phyloP scores from a whole-genome alignment of 176 grass and related monocot genomes.

The Miscanthus lutarioriparius region DNA sequence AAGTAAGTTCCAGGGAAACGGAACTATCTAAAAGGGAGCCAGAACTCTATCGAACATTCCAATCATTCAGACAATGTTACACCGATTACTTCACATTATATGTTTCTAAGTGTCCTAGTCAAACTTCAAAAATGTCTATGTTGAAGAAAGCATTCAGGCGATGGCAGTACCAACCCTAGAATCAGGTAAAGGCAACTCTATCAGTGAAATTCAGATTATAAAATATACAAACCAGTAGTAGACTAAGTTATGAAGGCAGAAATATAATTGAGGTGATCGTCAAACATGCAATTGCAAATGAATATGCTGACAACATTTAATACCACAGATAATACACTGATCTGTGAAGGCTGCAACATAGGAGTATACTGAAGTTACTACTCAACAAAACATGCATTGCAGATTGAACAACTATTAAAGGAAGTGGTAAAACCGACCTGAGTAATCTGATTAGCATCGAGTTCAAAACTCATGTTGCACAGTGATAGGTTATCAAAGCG shows the following conservation, averaged over 20 bases:
- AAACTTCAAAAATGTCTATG: background rate
- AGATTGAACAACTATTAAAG: background rate
- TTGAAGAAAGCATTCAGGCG: background rate
- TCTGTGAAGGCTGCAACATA: conserved; percentile 8
- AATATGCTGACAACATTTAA: conserved; percentile 13
- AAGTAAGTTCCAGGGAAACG: background rate
- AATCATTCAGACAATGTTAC: background rate
- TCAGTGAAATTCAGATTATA: background rate
- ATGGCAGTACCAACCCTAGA: background rate
- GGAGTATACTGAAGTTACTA: conserved; percentile 12
- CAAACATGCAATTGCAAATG: conserved; percentile 33
- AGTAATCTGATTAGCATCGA: conserved; percentile 48
- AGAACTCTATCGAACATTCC: background rate
- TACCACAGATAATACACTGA: conserved; percentile 3
- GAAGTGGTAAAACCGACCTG: conserved; percentile 47
- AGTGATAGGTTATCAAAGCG: conserved; percentile 57
- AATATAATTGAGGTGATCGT: background rate
- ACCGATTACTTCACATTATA: background rate
- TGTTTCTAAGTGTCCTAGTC: background rate
- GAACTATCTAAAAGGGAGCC: background rate
- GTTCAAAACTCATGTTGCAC: conserved; percentile 52
- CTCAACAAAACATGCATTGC: background rate
- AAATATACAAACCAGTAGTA: background rate
- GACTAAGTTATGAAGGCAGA: background rate
- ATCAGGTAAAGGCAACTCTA: conserved; percentile 18